phyloP scores from a whole-genome alignment of 2,329 filamentous ascomycete species.

The Aureobasidium musti region DNA sequence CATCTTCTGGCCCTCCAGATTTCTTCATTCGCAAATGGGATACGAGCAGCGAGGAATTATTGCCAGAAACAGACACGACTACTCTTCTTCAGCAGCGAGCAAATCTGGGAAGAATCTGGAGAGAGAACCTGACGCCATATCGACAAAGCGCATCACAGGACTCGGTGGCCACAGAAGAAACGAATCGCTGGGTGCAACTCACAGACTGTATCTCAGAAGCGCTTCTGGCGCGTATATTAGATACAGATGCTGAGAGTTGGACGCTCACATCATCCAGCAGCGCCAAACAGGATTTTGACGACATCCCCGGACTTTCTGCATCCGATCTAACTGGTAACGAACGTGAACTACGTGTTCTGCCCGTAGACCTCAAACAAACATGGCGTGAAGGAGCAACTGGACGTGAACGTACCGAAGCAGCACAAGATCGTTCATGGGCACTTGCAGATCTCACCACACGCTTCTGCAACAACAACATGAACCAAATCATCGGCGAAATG shows the following conservation, averaged over 20 bases:
- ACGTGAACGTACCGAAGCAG: slow-evolving; percentile 62
- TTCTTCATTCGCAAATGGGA: slow-evolving; percentile 62
- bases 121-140: slow-evolving; percentile 53
- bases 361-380: slow-evolving; percentile 62
- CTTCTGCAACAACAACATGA: slow-evolving; percentile 26
- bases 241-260: slow-evolving; percentile 53
- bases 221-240: slow-evolving; percentile 55
- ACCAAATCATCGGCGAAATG: slow-evolving; percentile 57
- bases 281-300: slow-evolving; percentile 57
- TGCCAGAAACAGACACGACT: slow-evolving; percentile 46
- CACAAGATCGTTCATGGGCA: slow-evolving; percentile 64
- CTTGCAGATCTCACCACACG: slow-evolving; percentile 54
- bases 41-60: slow-evolving; percentile 49
- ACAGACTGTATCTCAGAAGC: slow-evolving; percentile 53
- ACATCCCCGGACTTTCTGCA: slow-evolving; percentile 58
- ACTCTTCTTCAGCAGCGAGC: slow-evolving; percentile 55
- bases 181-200: slow-evolving; percentile 56
- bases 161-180: slow-evolving; percentile 44
- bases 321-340: slow-evolving; percentile 43
- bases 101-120: slow-evolving; percentile 60
- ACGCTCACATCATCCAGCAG: slow-evolving; percentile 60
- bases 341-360: slow-evolving; percentile 56
- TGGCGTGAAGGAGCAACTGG: slow-evolving; percentile 64
- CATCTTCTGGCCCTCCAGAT: slow-evolving; percentile 37
- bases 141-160: slow-evolving; percentile 45